A percentile compares a stretch with the other conserved stretches of the same genome.
These are phyloP conservation scores for Phytophthora idaei DNA, from an alignment of 352 stramenopile genomes.

Conservation along the genomic window DNA sequence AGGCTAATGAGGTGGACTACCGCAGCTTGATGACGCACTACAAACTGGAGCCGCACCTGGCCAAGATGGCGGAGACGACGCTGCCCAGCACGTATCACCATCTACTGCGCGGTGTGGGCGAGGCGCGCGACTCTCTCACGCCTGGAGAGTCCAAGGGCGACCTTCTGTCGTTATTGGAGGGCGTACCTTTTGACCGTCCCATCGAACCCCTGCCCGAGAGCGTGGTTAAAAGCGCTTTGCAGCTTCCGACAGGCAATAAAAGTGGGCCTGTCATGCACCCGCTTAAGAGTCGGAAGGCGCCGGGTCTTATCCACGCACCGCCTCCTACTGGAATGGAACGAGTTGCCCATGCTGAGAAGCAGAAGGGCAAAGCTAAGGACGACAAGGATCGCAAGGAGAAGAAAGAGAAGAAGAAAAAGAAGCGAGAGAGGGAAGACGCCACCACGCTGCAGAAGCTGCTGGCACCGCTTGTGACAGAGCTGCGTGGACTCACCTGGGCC, in stretches of 20 bases:
- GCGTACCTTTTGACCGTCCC: conserved; percentile 78
- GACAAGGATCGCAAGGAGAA: conserved; percentile 83
- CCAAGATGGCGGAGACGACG: conserved; percentile 63
- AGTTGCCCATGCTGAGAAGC: conserved; percentile 47
- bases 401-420: conserved; percentile 87
- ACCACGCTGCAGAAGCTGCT: conserved; percentile 76
- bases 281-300: conserved; percentile 46
- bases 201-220: conserved; percentile 78
- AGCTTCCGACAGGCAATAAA: conserved; percentile 69
- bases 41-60: conserved; percentile 62
- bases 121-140: conserved; percentile 45
- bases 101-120: conserved; percentile 69
- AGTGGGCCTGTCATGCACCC: conserved; percentile 57
- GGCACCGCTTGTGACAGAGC: conserved; percentile 64
- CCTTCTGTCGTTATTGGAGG: conserved; percentile 64
- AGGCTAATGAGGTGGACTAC: conserved; percentile 65
- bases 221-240: conserved; percentile 72
- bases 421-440: conserved; percentile 77
- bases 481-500: conserved; percentile 72
- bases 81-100: conserved; percentile 78
- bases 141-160: conserved; percentile 50
- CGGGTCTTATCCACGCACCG: conserved; percentile 71
- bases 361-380: conserved; percentile 59
- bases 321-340: conserved; percentile 49
- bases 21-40: conserved; percentile 68